Conservation (phyloP, 148 eudicot species). For the Dysphania ambrosioides region DNA sequence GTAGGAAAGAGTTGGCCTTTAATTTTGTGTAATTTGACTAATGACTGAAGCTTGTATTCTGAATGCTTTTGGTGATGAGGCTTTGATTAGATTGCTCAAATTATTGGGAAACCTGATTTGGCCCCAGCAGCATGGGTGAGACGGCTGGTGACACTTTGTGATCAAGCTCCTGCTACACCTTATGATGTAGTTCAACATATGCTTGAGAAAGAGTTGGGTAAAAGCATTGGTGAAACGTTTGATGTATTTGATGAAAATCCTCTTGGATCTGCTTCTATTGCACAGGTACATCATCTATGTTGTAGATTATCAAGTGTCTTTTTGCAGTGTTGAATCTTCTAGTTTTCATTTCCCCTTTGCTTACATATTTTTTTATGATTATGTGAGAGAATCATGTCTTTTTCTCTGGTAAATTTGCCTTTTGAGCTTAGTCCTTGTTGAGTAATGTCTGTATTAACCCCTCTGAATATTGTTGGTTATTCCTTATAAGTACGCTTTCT, state of each 20-base stretch:
- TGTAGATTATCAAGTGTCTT: not conserved
- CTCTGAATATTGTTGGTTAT: too few species aligned
- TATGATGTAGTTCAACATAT: constrained; percentile 51
- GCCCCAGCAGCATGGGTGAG: constrained; percentile 96
- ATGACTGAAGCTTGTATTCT: not conserved
- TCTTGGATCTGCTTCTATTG: constrained; percentile 97
- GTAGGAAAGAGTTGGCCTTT: not conserved
- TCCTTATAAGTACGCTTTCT: not conserved
- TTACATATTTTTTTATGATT: not conserved
- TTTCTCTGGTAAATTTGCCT: not conserved
- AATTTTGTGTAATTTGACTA: not conserved
- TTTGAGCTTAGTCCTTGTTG: too few species aligned
- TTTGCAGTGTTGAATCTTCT: constrained; percentile 4
- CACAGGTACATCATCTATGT: constrained; percentile 55
- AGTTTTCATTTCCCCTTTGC: not conserved
- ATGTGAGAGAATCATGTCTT: not conserved
- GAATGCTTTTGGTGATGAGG: constrained; percentile 17
- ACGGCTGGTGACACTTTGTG: constrained; percentile 89
- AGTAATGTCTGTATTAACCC: too few species aligned
- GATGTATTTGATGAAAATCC: constrained; percentile 66
- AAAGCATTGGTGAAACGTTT: constrained; percentile 59
- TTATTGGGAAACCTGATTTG: constrained; percentile 93
- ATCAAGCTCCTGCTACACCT: constrained; percentile 89
- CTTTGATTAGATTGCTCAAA: constrained; percentile 70
- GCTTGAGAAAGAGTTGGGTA: constrained; percentile 76